Conservation (phyloP, 2,329 filamentous ascomycete species). For the Fusarium euwallaceae region DNA sequence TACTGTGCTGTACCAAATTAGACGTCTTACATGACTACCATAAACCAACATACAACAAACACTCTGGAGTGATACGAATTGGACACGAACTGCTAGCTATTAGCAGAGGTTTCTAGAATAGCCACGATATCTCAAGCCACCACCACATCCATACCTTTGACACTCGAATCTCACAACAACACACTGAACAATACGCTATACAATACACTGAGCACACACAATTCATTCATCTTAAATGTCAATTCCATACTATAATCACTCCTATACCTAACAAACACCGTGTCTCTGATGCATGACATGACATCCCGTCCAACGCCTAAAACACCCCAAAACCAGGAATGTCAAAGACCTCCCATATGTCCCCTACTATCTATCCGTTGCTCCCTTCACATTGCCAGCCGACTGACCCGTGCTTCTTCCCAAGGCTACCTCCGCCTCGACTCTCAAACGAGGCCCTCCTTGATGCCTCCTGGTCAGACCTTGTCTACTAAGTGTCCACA, state of each 20-base stretch:
- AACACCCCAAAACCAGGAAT: constrained; percentile 43
- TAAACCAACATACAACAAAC: neutral
- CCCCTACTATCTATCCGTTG: constrained; percentile 32
- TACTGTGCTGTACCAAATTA: neutral
- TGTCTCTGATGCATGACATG: constrained; percentile 46
- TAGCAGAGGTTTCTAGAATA: neutral
- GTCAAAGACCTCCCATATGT: constrained; percentile 27
- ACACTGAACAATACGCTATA: neutral
- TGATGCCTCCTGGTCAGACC: constrained; percentile 15
- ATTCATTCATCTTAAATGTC: constrained; percentile 5
- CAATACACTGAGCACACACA: neutral
- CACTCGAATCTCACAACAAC: neutral
- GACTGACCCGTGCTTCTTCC: constrained; percentile 16
- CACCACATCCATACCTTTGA: neutral
- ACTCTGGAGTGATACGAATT: neutral
- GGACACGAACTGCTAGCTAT: neutral
- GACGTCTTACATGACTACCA: neutral
- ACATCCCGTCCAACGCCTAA: constrained; percentile 46
- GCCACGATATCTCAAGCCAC: neutral
- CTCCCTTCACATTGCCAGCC: constrained; percentile 17
- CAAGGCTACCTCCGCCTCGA: constrained; percentile 11
- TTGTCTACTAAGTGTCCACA: constrained; percentile 15
- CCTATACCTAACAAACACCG: constrained; percentile 44
- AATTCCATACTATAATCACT: constrained; percentile 28
- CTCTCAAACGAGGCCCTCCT: constrained; percentile 5